Conservation (phyloP, 2,329 filamentous ascomycete species). For the Aureobasidium sp. region DNA sequence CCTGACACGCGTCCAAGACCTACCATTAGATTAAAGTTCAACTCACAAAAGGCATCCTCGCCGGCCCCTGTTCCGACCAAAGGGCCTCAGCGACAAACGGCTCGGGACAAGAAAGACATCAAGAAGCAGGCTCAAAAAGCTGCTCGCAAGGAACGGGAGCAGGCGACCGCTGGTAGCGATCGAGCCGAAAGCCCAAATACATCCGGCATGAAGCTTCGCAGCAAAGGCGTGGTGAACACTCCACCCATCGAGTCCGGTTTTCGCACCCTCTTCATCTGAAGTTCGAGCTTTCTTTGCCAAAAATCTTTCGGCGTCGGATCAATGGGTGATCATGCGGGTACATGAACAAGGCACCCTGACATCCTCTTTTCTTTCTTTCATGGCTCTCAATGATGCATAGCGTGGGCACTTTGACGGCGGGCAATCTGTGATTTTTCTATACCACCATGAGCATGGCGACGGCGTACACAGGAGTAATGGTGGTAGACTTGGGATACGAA, state of each 20-base stretch:
- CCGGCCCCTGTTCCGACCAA: slow-evolving; percentile 23
- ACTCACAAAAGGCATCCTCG: slow-evolving; percentile 23
- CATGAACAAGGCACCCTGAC: slow-evolving; percentile 9
- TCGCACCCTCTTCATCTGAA: slow-evolving; percentile 33
- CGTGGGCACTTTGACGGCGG: slow-evolving; percentile 15
- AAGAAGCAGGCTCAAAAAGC: slow-evolving; percentile 38
- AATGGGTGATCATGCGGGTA: slow-evolving; percentile 8
- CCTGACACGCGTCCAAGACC: slow-evolving; percentile 14
- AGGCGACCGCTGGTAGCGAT: slow-evolving; percentile 20
- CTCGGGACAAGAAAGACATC: slow-evolving; percentile 33
- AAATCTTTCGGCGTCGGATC: background rate
- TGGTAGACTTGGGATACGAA: slow-evolving; percentile 12
- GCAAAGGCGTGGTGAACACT: slow-evolving; percentile 28
- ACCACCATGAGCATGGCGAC: slow-evolving; percentile 18
- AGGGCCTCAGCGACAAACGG: slow-evolving; percentile 29
- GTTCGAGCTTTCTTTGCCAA: background rate
- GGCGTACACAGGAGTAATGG: slow-evolving; percentile 14
- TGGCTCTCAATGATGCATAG: slow-evolving; percentile 17
- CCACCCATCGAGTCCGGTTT: slow-evolving; percentile 31
- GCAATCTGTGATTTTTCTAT: slow-evolving; percentile 13
- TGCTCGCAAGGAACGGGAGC: slow-evolving; percentile 33
- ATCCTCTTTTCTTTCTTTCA: slow-evolving; percentile 10
- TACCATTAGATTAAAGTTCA: slow-evolving; percentile 28
- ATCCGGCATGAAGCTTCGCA: slow-evolving; percentile 26
- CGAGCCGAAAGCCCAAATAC: slow-evolving; percentile 8